Evolutionary conservation across 257 asterid species (phyloP).

Genomic region (Haberlea rhodopensis): DNA sequence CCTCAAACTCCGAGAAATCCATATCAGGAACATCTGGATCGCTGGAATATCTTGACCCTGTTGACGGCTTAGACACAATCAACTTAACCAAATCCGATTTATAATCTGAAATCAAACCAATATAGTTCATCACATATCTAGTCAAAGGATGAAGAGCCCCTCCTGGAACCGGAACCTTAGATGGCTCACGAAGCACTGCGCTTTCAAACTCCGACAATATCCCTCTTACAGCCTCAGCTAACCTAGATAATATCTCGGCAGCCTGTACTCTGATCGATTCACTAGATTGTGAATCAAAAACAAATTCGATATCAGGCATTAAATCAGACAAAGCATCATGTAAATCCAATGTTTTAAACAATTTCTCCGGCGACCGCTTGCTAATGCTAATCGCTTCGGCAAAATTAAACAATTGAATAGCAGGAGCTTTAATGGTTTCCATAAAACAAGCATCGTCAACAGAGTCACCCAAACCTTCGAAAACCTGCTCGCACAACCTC

Average conservation of each 20-base stretch:
- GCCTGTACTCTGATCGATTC: conserved; percentile 73
- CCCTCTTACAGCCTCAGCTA: conserved; percentile 82
- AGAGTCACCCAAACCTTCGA: conserved; percentile 54
- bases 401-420: conserved; percentile 74
- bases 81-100: conserved; percentile 60
- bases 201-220: conserved; percentile 80
- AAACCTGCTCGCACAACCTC: conserved; percentile 72
- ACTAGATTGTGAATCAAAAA: conserved; percentile 62
- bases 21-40: conserved; percentile 69
- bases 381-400: conserved; percentile 88
- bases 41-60: conserved; percentile 58
- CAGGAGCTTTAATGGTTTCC: conserved; percentile 88
- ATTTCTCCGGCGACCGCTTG: conserved; percentile 75
- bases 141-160: conserved; percentile 91
- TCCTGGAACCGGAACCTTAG: conserved; percentile 76
- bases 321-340: conserved; percentile 74
- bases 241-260: conserved; percentile 70
- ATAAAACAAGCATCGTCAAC: conserved; percentile 66
- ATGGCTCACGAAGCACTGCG: conserved; percentile 79
- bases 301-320: conserved; percentile 67
- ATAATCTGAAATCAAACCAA: conserved; percentile 75
- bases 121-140: conserved; percentile 89
- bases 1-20: conserved; percentile 70
- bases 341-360: conserved; percentile 86
- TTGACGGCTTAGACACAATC: conserved; percentile 69